Conservation (phyloP, 2,329 filamentous ascomycete species). For the Botrytis fragariae region DNA sequence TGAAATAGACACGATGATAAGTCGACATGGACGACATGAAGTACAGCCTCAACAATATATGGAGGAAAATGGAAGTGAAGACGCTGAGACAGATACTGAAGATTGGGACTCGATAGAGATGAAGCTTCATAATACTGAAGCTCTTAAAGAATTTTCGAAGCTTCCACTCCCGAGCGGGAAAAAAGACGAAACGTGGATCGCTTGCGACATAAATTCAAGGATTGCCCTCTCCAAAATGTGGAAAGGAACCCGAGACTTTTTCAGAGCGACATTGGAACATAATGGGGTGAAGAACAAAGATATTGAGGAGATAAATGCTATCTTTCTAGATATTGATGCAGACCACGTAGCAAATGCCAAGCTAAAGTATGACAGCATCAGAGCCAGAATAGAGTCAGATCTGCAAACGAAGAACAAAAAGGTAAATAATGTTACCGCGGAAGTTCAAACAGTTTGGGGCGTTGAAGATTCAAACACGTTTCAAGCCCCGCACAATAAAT, state of each 20-base stretch:
- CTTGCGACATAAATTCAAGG: neutral
- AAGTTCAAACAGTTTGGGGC: neutral
- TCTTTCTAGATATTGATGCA: neutral
- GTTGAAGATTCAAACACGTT: neutral
- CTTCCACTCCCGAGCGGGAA: neutral
- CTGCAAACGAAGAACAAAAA: neutral
- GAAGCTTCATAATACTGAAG: neutral
- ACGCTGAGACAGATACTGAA: neutral
- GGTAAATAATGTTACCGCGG: neutral
- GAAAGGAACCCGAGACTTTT: neutral
- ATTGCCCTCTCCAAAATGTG: neutral
- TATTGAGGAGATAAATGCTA: neutral
- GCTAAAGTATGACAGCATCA: neutral
- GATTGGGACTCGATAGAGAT: neutral
- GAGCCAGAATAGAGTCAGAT: neutral
- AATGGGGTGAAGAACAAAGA: neutral
- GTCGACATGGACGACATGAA: neutral
- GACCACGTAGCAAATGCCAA: neutral
- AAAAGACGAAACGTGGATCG: neutral
- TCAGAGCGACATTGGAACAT: neutral
- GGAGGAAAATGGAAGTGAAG: neutral
- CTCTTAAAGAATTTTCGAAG: neutral
- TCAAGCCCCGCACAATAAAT: neutral
- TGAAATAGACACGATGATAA: neutral
- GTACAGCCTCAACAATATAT: too few relatives aligned